phyloP scores from a whole-genome alignment of 2,329 filamentous ascomycete genomes.

The Berkeleyomyces rouxiae region DNA sequence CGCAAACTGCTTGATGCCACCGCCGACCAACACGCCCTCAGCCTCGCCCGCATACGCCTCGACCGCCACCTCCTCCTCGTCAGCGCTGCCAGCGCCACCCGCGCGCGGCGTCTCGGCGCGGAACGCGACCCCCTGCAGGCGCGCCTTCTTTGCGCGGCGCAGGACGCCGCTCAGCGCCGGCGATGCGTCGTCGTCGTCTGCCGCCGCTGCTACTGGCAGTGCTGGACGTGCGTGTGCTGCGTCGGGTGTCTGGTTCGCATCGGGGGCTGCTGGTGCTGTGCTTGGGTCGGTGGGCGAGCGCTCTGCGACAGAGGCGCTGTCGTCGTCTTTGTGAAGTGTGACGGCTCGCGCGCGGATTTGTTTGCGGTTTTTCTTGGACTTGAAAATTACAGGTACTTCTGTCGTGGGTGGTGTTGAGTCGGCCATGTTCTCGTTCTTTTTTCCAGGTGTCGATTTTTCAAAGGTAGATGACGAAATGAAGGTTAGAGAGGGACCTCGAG shows the following conservation, averaged over 20 bases:
- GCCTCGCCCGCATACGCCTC: background rate
- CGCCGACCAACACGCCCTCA: background rate
- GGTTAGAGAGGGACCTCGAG: background rate
- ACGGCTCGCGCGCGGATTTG: conserved; percentile 25
- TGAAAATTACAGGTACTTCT: conserved; percentile 31
- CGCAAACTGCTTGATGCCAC: conserved; percentile 38
- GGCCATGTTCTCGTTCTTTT: background rate
- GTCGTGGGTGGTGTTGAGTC: background rate
- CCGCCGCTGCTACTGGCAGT: background rate
- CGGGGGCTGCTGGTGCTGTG: background rate
- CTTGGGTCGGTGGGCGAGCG: background rate
- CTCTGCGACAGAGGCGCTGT: conserved; percentile 18
- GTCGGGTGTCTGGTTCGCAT: background rate
- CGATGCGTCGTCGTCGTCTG: conserved; percentile 22
- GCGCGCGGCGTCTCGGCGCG: conserved; percentile 21
- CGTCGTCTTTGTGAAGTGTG: conserved; percentile 27
- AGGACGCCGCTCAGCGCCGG: conserved; percentile 35
- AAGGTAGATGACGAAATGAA: background rate
- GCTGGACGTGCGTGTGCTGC: conserved; percentile 9
- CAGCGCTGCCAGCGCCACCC: conserved; percentile 13
- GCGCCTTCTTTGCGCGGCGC: conserved; percentile 32
- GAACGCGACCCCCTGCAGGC: conserved; percentile 41
- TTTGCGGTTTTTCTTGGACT: conserved; percentile 34
- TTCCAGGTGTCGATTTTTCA: background rate
- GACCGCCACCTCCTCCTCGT: background rate